phyloP scores from a whole-genome alignment of 345 rosid genomes.

The Laguncularia racemosa region DNA sequence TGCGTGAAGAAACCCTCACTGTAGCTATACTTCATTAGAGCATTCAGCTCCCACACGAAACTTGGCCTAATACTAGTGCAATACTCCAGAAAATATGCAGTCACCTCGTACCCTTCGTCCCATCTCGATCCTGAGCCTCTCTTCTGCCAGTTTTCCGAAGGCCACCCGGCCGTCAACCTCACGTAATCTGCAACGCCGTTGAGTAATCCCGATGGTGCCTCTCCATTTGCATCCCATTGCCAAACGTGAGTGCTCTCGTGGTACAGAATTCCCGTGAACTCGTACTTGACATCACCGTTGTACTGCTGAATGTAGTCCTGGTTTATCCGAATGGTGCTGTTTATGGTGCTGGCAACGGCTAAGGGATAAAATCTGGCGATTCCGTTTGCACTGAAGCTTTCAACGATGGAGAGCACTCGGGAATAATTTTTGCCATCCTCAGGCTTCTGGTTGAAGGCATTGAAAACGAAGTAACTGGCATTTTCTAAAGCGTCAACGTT shows the following conservation, averaged over 20 bases:
- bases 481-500: too few species aligned
- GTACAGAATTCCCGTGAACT: background rate
- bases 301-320: background rate
- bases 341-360: too few species aligned
- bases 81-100: constrained; percentile 1
- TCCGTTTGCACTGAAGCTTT: too few species aligned
- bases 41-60: background rate
- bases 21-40: background rate
- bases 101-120: background rate
- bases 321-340: too few species aligned
- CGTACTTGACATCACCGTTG: background rate
- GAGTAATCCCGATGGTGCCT: background rate
- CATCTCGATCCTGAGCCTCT: constrained; percentile 1
- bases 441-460: too few species aligned
- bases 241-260: background rate
- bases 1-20: background rate
- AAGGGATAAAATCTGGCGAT: too few species aligned
- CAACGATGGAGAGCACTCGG: too few species aligned
- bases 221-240: background rate
- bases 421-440: too few species aligned
- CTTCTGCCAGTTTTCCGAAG: background rate
- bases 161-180: background rate
- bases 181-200: background rate
- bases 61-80: background rate
- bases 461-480: too few species aligned